phyloP scores from a whole-genome alignment of 2,329 filamentous ascomycete species.

The Domatiomyces catenatus region DNA sequence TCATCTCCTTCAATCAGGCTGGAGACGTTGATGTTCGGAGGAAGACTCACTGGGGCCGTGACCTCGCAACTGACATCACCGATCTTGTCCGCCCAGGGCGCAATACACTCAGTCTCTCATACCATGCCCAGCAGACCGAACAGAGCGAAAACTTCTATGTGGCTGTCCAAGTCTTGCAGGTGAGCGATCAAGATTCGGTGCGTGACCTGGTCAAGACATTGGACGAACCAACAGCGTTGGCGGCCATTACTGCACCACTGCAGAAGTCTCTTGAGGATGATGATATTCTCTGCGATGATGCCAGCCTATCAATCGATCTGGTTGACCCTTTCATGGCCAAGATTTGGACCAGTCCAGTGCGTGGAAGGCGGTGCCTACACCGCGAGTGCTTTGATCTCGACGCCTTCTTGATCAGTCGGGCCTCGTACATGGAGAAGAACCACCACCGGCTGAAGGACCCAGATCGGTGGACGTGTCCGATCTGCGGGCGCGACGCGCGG shows the following conservation, averaged over 20 bases:
- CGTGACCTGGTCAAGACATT: constrained; percentile 27
- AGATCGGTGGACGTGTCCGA: constrained; percentile 75
- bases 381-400: constrained; percentile 81
- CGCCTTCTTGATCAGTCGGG: constrained; percentile 58
- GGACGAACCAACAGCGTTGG: constrained; percentile 35
- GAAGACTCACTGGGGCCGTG: constrained; percentile 58
- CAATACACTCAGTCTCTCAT: constrained; percentile 31
- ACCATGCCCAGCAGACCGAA: constrained; percentile 12
- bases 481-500: constrained; percentile 63
- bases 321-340: constrained; percentile 50
- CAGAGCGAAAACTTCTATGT: constrained; percentile 35
- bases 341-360: constrained; percentile 56
- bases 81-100: constrained; percentile 38
- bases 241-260: constrained; percentile 34
- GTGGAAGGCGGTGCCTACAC: constrained; percentile 56
- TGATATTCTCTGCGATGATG: constrained; percentile 44
- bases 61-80: constrained; percentile 63
- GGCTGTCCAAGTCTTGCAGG: constrained; percentile 55
- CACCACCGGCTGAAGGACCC: constrained; percentile 34
- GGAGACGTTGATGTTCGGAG: constrained; percentile 40
- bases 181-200: constrained; percentile 30
- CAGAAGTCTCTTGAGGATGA: constrained; percentile 37
- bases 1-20: constrained; percentile 50
- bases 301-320: constrained; percentile 46
- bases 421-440: constrained; percentile 23